Evolutionary conservation across 257 asterid species (phyloP).

Genomic region (Paulownia fortunei): DNA sequence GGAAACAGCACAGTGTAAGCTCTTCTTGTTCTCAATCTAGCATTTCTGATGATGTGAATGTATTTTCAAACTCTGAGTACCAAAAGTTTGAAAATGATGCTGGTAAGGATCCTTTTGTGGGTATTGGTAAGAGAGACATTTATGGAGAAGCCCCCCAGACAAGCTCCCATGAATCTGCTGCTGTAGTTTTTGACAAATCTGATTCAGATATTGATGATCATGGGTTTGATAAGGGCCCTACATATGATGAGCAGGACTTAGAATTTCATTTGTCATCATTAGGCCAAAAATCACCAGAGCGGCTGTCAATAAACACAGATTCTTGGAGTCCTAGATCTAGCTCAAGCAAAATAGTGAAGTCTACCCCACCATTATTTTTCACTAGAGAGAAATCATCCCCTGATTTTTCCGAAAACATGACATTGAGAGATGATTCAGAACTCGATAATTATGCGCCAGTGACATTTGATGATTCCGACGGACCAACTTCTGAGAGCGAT

Average conservation of each 20-base stretch:
- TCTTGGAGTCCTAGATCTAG: slow-evolving; percentile 44
- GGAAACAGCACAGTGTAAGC: slow-evolving; percentile 43
- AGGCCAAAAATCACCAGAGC: slow-evolving; percentile 48
- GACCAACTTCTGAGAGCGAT: slow-evolving; percentile 61
- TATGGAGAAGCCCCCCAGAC: slow-evolving; percentile 41
- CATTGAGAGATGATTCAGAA: slow-evolving; percentile 41
- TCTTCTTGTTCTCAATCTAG: slow-evolving; percentile 55
- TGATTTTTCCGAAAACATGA: slow-evolving; percentile 46
- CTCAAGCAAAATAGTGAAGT: slow-evolving; percentile 40
- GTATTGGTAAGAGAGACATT: slow-evolving; percentile 33
- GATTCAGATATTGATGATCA: slow-evolving; percentile 65
- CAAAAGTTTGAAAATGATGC: slow-evolving; percentile 43
- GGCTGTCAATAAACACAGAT: slow-evolving; percentile 32
- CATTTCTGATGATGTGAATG: slow-evolving; percentile 48
- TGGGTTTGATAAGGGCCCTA: slow-evolving; percentile 46
- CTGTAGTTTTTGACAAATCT: slow-evolving; percentile 61
- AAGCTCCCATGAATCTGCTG: slow-evolving; percentile 49
- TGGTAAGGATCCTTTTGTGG: slow-evolving; percentile 39
- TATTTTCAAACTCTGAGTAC: slow-evolving; percentile 49
- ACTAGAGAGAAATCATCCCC: slow-evolving; percentile 43
- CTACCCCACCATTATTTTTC: slow-evolving; percentile 45
- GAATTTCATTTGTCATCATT: slow-evolving; percentile 49
- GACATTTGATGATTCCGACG: slow-evolving; percentile 75
- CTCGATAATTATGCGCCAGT: slow-evolving; percentile 45
- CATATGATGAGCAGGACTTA: slow-evolving; percentile 55